phyloP scores from a whole-genome alignment of 768 basidiomycete genomes.

The Brasilioporus rufonigricans region DNA sequence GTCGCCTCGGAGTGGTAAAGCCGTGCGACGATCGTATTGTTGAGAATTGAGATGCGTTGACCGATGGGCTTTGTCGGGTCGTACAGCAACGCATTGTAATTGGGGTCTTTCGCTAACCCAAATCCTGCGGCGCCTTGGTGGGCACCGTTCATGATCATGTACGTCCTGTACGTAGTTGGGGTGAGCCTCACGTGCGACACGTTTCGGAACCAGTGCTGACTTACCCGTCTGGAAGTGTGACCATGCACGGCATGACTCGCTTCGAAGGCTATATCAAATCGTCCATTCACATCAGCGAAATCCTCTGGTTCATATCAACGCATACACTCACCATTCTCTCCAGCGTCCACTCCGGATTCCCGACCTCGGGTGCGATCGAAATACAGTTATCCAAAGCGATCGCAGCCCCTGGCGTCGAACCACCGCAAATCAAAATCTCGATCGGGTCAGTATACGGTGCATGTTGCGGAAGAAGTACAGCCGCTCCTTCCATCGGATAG shows the following conservation, averaged over 20 bases:
- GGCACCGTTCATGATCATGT: slow-evolving; percentile 75
- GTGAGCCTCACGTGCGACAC: not conserved
- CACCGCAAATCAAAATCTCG: slow-evolving; percentile 72
- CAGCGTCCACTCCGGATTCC: slow-evolving; percentile 61
- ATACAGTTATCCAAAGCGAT: slow-evolving; percentile 69
- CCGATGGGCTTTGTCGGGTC: slow-evolving; percentile 59
- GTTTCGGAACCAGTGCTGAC: not conserved
- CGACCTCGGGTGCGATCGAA: slow-evolving; percentile 60
- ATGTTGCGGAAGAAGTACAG: slow-evolving; percentile 64
- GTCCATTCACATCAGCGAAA: not conserved
- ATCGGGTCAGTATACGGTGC: slow-evolving; percentile 75
- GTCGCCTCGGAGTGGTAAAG: slow-evolving; percentile 79
- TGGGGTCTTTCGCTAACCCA: slow-evolving; percentile 63
- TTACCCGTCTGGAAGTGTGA: slow-evolving; percentile 50
- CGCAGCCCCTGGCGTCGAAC: slow-evolving; percentile 56
- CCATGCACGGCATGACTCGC: slow-evolving; percentile 78
- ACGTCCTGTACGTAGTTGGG: slow-evolving; percentile 50
- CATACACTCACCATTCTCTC: slow-evolving; percentile 69
- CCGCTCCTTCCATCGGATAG: slow-evolving; percentile 74
- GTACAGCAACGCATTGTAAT: slow-evolving; percentile 64
- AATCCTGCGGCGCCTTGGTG: slow-evolving; percentile 71
- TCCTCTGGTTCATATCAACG: not conserved
- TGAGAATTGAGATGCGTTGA: slow-evolving; percentile 64
- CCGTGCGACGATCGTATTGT: slow-evolving; percentile 67
- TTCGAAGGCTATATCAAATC: slow-evolving; percentile 49